Percentiles rank a stretch among this genome's conserved stretches.
These are phyloP conservation scores for Dactylellina sp. DNA, from an alignment of 2,329 filamentous ascomycete species.

Conservation along the genomic window DNA sequence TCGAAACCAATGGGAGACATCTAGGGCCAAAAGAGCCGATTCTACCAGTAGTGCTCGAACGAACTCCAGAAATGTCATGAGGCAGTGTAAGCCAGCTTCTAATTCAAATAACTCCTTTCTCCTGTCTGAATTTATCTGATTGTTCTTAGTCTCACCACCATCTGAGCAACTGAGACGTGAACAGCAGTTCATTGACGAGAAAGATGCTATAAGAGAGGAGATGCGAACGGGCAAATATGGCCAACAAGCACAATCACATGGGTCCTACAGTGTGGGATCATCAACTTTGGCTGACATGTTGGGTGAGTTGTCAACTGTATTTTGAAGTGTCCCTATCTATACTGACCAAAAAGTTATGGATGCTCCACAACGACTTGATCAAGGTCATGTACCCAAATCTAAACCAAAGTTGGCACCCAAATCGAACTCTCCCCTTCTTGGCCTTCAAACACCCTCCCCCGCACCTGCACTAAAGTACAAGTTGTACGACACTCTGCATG, in stretches of 20 bases:
- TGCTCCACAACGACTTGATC: background rate
- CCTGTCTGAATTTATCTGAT: background rate
- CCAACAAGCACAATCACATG: background rate
- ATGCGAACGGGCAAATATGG: background rate
- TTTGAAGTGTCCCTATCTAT: background rate
- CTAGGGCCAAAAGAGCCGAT: background rate
- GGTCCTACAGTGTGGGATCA: constrained; percentile 1
- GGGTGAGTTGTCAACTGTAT: background rate
- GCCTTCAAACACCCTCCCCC: background rate
- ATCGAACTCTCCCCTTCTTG: background rate
- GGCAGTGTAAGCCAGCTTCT: constrained; percentile 12
- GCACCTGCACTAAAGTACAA: background rate
- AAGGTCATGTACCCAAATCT: background rate
- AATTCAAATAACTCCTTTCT: no score
- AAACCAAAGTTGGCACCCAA: background rate
- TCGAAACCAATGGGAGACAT: background rate
- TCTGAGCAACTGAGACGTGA: constrained; percentile 23
- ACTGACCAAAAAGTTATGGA: background rate
- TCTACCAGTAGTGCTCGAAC: background rate
- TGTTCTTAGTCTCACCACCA: constrained; percentile 9
- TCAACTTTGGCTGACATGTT: constrained; percentile 5
- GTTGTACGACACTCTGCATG: constrained; percentile 20
- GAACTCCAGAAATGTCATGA: constrained; percentile 19
- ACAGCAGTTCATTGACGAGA: background rate
- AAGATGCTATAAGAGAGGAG: background rate